Conservation (phyloP, 805 yeast genomes). For the Yamadazyma takamatsuzukensis region DNA sequence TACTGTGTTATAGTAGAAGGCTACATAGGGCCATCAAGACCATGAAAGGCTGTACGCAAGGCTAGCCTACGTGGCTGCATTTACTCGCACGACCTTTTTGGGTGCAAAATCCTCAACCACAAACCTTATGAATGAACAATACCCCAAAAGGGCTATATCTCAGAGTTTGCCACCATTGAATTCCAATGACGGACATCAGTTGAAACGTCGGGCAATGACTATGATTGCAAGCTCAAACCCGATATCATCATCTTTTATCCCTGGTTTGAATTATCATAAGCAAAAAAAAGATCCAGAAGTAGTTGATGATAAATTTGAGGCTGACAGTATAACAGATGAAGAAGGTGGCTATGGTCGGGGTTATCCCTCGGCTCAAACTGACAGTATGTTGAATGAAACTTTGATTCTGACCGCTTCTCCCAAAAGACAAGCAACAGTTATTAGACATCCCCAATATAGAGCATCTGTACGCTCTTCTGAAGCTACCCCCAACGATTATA, state of each 20-base stretch:
- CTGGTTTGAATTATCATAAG: conserved; percentile 7
- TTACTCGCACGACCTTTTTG: too few relatives aligned
- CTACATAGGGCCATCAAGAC: too few relatives aligned
- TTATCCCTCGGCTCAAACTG: conserved; percentile 9
- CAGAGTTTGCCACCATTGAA: too few relatives aligned
- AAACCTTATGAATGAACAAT: too few relatives aligned
- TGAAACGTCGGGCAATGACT: conserved; percentile 5
- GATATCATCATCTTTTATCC: conserved; percentile 7
- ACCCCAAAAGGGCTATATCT: too few relatives aligned
- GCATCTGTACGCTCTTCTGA: too few relatives aligned
- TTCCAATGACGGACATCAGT: too few relatives aligned
- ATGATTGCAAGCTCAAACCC: conserved; percentile 2
- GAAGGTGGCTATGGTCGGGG: background rate
- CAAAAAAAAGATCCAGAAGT: background rate
- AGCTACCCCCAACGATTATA: background rate
- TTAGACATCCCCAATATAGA: too few relatives aligned
- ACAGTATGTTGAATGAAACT: conserved; percentile 16
- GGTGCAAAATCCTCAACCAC: too few relatives aligned
- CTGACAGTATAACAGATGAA: background rate
- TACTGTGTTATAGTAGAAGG: too few relatives aligned
- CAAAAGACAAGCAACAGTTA: conserved; percentile 7
- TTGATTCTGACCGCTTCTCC: conserved; percentile 13
- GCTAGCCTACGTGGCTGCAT: too few relatives aligned
- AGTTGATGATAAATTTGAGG: background rate
- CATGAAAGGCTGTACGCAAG: too few relatives aligned